Evolutionary conservation across 2,329 filamentous ascomycete species (phyloP).

Genomic region (Arthrobotrys conoides): DNA sequence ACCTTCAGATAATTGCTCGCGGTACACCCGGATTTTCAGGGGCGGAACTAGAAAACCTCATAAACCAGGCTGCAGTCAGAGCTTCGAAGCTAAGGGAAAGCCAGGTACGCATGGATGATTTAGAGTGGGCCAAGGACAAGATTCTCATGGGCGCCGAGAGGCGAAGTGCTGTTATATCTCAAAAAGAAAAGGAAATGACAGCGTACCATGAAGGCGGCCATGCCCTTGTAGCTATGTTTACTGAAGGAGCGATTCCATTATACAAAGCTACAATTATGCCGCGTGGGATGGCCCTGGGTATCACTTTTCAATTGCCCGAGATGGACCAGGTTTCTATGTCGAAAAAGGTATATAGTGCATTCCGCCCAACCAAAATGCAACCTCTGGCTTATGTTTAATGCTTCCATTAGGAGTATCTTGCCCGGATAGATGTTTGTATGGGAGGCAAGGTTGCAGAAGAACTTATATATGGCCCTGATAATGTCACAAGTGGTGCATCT

Average conservation of each 20-base stretch:
- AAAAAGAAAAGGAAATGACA: slow-evolving; percentile 96
- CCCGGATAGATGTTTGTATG: slow-evolving; percentile 83
- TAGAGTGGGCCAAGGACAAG: slow-evolving; percentile 98
- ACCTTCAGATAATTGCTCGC: slow-evolving; percentile 84
- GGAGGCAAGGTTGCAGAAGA: slow-evolving; percentile 93
- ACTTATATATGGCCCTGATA: slow-evolving; percentile 89
- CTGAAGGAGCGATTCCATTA: slow-evolving; percentile 80
- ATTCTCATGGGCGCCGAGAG: slow-evolving; percentile 97
- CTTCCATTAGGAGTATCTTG: slow-evolving; percentile 74
- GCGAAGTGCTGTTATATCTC: slow-evolving; percentile 87
- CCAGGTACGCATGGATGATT: slow-evolving; percentile 81
- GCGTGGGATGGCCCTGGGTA: slow-evolving; percentile 85
- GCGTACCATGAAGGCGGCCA: slow-evolving; percentile 97
- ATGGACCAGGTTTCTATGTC: slow-evolving; percentile 92
- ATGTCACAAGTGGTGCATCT: slow-evolving; percentile 89
- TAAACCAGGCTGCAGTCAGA: slow-evolving; percentile 94
- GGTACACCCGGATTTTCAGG: slow-evolving; percentile 93
- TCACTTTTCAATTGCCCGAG: slow-evolving; percentile 88
- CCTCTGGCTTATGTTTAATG: not conserved
- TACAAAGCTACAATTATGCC: slow-evolving; percentile 99
- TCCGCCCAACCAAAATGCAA: not conserved
- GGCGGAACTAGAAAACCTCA: slow-evolving; percentile 94
- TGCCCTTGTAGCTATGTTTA: slow-evolving; percentile 88
- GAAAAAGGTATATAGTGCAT: slow-evolving; percentile 72
- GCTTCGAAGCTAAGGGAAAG: slow-evolving; percentile 88